A percentile compares a stretch with the other conserved stretches of the same genome.
These are phyloP conservation scores for Wickerhamomyces alni DNA, from an alignment of 805 yeast genomes.

Conservation along the genomic window DNA sequence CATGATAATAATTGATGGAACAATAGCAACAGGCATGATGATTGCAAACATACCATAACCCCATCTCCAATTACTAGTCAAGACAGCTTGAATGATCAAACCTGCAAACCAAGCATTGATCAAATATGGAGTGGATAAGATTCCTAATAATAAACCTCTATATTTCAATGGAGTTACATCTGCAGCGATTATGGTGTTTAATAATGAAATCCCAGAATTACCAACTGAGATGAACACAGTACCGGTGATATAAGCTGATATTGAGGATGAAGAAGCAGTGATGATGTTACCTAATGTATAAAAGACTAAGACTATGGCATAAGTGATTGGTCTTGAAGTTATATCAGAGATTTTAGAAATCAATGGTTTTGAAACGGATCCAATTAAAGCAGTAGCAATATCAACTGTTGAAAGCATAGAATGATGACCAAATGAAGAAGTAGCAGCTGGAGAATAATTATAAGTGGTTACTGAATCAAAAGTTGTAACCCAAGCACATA, in stretches of 20 bases:
- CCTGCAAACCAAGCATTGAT: constrained; percentile 39
- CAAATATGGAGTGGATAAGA: constrained; percentile 35
- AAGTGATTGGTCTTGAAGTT: constrained; percentile 34
- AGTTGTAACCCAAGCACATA: constrained; percentile 15
- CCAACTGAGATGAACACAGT: constrained; percentile 33
- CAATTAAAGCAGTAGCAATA: constrained; percentile 32
- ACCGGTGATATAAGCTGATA: constrained; percentile 31
- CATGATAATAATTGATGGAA: constrained; percentile 30
- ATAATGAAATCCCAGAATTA: constrained; percentile 29
- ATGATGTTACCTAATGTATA: constrained; percentile 30
- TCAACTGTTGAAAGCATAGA: constrained; percentile 34
- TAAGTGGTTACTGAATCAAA: constrained; percentile 28
- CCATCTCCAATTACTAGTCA: constrained; percentile 41
- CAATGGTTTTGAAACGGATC: constrained; percentile 32
- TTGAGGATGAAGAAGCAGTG: constrained; percentile 30
- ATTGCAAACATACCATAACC: constrained; percentile 47
- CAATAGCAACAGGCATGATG: constrained; percentile 34
- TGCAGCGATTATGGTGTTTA: constrained; percentile 29
- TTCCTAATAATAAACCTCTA: constrained; percentile 30
- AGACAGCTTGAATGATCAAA: constrained; percentile 28
- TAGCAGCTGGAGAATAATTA: constrained; percentile 32
- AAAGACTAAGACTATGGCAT: constrained; percentile 24
- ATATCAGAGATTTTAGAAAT: constrained; percentile 36
- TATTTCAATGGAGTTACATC: constrained; percentile 34
- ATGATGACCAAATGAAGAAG: constrained; percentile 32